phyloP scores from a whole-genome alignment of 1,284 basidiomycete genomes.

The Cryptococcus jaspeensis region DNA sequence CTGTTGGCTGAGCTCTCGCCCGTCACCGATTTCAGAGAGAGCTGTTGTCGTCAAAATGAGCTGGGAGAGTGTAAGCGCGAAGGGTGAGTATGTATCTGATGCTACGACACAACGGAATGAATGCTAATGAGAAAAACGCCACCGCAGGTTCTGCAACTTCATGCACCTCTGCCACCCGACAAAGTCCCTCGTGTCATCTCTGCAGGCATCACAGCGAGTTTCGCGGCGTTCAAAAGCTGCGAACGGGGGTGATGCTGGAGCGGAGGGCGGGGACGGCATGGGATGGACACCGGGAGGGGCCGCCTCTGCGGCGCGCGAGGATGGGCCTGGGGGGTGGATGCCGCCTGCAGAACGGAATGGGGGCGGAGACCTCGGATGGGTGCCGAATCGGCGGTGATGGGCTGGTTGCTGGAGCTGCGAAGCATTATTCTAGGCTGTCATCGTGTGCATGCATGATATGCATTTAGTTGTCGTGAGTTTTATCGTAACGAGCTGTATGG shows the following conservation, averaged over 20 bases:
- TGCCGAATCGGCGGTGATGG: constrained; percentile 11
- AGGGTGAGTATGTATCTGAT: constrained; percentile 55
- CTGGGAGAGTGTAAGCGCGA: constrained; percentile 94
- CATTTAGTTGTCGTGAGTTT: too few relatives aligned
- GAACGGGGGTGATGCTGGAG: constrained; percentile 23
- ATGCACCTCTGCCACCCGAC: constrained; percentile 93
- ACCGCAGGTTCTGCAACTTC: constrained; percentile 80
- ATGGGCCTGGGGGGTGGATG: constrained; percentile 20
- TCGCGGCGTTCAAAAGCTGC: constrained; percentile 60
- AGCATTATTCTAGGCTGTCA: too few relatives aligned
- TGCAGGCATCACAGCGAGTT: constrained; percentile 77
- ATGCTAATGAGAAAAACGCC: background rate
- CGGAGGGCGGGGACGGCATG: constrained; percentile 26
- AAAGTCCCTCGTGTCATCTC: constrained; percentile 71
- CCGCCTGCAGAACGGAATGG: constrained; percentile 10
- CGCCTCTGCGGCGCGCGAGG: constrained; percentile 3
- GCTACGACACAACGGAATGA: background rate
- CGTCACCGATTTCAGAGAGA: constrained; percentile 98
- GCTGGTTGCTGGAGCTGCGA: too few relatives aligned
- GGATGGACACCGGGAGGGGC: constrained; percentile 43
- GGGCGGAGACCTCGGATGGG: constrained; percentile 22
- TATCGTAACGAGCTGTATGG: too few relatives aligned
- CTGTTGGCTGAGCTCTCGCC: constrained; percentile 98
- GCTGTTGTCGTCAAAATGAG: constrained; percentile 97
- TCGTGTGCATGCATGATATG: too few relatives aligned